Percentiles rank a stretch among this genome's conserved stretches.
Conservation (phyloP, 1,139 yeast species). For the Debaryomyces singareniensis region DNA sequence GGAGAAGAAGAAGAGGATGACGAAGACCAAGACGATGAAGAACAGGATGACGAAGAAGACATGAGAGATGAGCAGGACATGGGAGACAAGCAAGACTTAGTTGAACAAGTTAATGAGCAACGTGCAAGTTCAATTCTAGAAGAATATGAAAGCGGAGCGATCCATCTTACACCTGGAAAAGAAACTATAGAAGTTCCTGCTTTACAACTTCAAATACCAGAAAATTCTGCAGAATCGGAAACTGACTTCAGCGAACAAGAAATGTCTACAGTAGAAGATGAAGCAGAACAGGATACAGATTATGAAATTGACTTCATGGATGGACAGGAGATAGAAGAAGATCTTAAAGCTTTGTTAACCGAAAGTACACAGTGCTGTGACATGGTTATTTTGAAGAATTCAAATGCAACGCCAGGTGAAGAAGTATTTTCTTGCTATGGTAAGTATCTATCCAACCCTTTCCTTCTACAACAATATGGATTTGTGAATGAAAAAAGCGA, state of each 20-base stretch:
- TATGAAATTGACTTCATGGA: neutral
- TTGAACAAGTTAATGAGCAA: neutral
- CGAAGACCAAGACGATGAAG: constrained; percentile 17
- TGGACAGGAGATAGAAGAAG: constrained; percentile 21
- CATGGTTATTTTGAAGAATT: constrained; percentile 35
- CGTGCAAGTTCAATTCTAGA: neutral
- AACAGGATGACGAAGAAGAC: constrained; percentile 14
- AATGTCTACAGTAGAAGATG: constrained; percentile 18
- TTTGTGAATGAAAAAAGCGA: constrained; percentile 42
- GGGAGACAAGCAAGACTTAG: constrained; percentile 9
- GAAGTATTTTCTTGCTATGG: constrained; percentile 82
- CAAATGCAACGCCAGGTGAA: constrained; percentile 30
- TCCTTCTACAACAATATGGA: constrained; percentile 68
- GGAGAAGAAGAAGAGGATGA: constrained; percentile 9
- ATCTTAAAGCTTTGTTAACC: constrained; percentile 14
- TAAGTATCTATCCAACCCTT: constrained; percentile 54
- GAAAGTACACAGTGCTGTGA: constrained; percentile 50
- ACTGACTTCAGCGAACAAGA: constrained; percentile 24
- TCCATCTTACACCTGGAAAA: neutral
- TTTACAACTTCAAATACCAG: too few relatives aligned
- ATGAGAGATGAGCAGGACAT: constrained; percentile 16
- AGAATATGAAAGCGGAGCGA: too few relatives aligned
- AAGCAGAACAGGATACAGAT: constrained; percentile 11
- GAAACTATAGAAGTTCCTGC: neutral
- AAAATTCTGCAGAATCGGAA: constrained; percentile 23